phyloP scores from a whole-genome alignment of 352 stramenopile genomes.

The Phytophthora hybrid region DNA sequence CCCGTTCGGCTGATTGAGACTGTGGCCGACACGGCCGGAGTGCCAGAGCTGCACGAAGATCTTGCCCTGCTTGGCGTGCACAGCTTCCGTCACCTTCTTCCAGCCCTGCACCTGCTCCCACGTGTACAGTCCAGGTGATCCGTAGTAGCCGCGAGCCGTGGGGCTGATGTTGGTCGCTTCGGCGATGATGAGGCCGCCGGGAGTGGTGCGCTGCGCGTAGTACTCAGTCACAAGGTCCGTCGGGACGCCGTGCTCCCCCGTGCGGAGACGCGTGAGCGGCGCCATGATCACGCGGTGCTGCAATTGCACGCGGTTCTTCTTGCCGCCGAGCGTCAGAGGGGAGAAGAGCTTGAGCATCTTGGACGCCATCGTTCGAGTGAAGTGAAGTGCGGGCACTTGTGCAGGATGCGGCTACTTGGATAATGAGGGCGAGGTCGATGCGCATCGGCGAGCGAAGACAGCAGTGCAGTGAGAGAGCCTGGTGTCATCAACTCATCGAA shows the following conservation, averaged over 20 bases:
- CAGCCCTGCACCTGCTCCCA: constrained; percentile 58
- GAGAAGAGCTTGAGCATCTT: constrained; percentile 55
- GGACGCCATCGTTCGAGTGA: constrained; percentile 18
- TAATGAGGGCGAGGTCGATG: too few species aligned
- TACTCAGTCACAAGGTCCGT: constrained; percentile 54
- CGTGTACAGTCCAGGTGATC: constrained; percentile 58
- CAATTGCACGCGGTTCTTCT: constrained; percentile 44
- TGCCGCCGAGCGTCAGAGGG: constrained; percentile 52
- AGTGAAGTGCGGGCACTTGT: not conserved
- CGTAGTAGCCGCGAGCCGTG: constrained; percentile 49
- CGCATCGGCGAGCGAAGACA: too few species aligned
- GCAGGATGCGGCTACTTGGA: too few species aligned
- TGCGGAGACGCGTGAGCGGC: constrained; percentile 59
- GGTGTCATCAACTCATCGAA: not conserved
- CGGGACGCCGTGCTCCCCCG: constrained; percentile 44
- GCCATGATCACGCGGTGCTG: constrained; percentile 72
- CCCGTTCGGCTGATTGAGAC: constrained; percentile 60
- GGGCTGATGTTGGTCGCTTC: constrained; percentile 66
- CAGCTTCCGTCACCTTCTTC: constrained; percentile 64
- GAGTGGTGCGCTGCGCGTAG: constrained; percentile 66
- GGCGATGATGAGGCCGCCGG: constrained; percentile 63
- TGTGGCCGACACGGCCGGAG: constrained; percentile 73
- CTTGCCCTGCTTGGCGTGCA: constrained; percentile 79
- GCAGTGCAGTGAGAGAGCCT: not conserved
- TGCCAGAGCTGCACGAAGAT: constrained; percentile 92